Base-by-base conservation (phyloP, 2,329 filamentous ascomycete species). In the Ophiocordyceps camponoti-leonardi region DNA sequence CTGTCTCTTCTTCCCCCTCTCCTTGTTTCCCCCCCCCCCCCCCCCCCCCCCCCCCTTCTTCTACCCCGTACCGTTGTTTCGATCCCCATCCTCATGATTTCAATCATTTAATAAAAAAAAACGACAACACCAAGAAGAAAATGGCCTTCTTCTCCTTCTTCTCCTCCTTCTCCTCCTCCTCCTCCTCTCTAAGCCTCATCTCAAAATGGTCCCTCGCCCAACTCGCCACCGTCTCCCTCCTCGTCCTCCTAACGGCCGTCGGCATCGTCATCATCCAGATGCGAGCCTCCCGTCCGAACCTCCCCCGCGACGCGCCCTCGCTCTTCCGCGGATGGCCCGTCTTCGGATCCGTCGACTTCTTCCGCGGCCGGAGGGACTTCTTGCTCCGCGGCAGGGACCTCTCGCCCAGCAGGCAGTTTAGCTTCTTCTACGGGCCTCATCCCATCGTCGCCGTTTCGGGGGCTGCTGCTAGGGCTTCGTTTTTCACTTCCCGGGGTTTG, bases 351-450 rank as follows among this genome's bases (percentile, higher is more conserved):
- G 46, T 63, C 23, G 55, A 56, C 1, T 73, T 71, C 58, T 73
- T 71, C 59, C 66, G 64, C 3, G 48, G 59, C 16, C 60, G 70
- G 45, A 63, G 61, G 55, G 62, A 67, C 23, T 74, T 71, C 52
- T 63, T 65, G 45, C 51, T 51, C 18, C 47, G 61, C n/a, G 59
- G 59, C 11, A 50, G 51, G 7, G 50, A 49, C 14, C 49, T 57
- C 8, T 61, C 60, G 0, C 44, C 50, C 6, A 63, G 59, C 1
- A 67, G 67, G 23, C 67, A 67, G 43, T 74, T 72, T 50, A 66
- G 61, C 44, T 73, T 72, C 51, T 66, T 66, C 49, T 64, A 67
- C 3, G 71, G 71, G 0, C 53, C 61, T 6, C 59, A 67, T 46
- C 60, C 59, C 2, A 61, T 73, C 13, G 56, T 75, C 10, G 67